Evolutionary conservation across 805 yeast species (phyloP).

Genomic region (Pichia occidentalis): DNA sequence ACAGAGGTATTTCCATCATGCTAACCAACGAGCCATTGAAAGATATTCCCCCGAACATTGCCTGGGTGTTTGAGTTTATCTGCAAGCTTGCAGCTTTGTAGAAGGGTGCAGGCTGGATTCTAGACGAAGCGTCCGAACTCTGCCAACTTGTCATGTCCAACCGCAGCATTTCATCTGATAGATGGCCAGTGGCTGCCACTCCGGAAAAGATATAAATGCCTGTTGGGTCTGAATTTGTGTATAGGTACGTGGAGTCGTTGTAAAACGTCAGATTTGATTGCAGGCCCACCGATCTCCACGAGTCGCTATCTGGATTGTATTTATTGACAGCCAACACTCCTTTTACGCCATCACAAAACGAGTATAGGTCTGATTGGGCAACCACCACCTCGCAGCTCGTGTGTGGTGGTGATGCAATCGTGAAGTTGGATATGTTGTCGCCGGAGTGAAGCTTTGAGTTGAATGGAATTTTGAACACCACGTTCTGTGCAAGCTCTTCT

Average conservation of each 20-base stretch:
- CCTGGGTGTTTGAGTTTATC: conserved; percentile 39
- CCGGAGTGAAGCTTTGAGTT: conserved; percentile 21
- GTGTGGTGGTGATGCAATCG: conserved; percentile 19
- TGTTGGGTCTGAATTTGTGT: conserved; percentile 32
- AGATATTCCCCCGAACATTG: conserved; percentile 64
- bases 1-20: conserved; percentile 66
- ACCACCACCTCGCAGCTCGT: conserved; percentile 19
- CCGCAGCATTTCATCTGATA: conserved; percentile 39
- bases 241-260: conserved; percentile 36
- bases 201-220: conserved; percentile 55
- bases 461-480: conserved; percentile 25
- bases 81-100: conserved; percentile 43
- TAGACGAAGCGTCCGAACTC: conserved; percentile 36
- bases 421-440: conserved; percentile 9
- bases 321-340: conserved; percentile 8
- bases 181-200: conserved; percentile 18
- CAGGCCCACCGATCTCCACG: conserved; percentile 23
- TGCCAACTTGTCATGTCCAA: conserved; percentile 32
- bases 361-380: conserved; percentile 17
- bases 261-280: conserved; percentile 16
- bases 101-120: conserved; percentile 51
- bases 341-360: conserved; percentile 19
- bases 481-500: conserved; percentile 9
- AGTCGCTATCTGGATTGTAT: conserved; percentile 6
- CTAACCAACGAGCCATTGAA: conserved; percentile 54